Conservation (phyloP, 345 rosid genomes). For the Populus euphratica region DNA sequence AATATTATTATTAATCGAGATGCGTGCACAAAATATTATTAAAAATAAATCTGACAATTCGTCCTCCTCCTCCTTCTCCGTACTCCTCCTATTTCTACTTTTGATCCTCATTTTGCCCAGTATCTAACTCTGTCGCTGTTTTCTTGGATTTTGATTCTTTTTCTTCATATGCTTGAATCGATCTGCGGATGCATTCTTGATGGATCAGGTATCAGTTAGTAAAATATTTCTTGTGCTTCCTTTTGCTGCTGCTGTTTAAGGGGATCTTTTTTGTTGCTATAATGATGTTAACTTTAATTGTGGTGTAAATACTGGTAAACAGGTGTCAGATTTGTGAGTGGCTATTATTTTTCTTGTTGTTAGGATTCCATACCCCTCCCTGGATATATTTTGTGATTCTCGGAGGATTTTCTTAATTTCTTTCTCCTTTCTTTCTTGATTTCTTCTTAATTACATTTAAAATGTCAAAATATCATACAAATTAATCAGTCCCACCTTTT, state of each 20-base stretch:
- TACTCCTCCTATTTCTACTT: constrained; percentile 57
- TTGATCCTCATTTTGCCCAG: constrained; percentile 65
- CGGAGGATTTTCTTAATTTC: constrained; percentile 34
- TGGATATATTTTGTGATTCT: constrained; percentile 36
- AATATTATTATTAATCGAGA: constrained; percentile 31
- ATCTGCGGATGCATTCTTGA: constrained; percentile 35
- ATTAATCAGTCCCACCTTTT: constrained; percentile 32
- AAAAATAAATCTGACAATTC: not conserved
- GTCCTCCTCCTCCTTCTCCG: constrained; percentile 33
- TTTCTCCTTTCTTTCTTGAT: constrained; percentile 9
- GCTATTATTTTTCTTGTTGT: not conserved
- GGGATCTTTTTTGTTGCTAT: not conserved
- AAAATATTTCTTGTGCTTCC: not conserved
- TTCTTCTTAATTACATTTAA: not conserved
- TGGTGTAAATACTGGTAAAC: constrained; percentile 37
- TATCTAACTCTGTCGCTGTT: constrained; percentile 24
- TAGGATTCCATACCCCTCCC: constrained; percentile 28
- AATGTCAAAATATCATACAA: constrained; percentile 11
- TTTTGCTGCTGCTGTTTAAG: not conserved
- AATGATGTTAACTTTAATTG: constrained; percentile 13
- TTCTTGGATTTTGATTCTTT: not conserved
- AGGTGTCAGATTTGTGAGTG: constrained; percentile 15
- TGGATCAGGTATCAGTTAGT: constrained; percentile 41
- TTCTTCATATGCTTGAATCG: constrained; percentile 27
- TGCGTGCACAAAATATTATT: constrained; percentile 42